These are phyloP conservation scores for Stramenopiles sp. DNA, from an alignment of 352 stramenopile species.

Conservation along the genomic window DNA sequence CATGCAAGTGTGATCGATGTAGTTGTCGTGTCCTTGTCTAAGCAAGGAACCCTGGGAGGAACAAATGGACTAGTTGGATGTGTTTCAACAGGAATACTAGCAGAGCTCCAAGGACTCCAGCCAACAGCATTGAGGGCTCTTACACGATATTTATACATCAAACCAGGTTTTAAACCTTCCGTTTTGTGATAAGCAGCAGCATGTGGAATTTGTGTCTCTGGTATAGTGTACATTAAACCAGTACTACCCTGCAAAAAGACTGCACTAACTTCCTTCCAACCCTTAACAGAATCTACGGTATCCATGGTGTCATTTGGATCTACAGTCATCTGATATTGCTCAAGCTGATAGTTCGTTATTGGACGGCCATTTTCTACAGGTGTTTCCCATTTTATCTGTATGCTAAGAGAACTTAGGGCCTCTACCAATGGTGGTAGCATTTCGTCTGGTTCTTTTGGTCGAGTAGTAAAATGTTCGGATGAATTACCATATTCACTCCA, in stretches of 20 bases:
- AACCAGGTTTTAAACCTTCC: conserved; percentile 15
- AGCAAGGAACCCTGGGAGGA: background rate
- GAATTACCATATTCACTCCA: background rate
- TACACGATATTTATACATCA: conserved; percentile 24
- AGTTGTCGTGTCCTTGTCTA: background rate
- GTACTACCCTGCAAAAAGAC: background rate
- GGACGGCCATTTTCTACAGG: background rate
- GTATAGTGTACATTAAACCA: background rate
- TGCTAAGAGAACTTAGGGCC: background rate
- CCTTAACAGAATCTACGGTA: background rate
- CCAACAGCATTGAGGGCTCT: conserved; percentile 23
- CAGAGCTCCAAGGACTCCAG: conserved; percentile 14
- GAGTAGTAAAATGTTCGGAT: background rate
- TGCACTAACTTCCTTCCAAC: background rate
- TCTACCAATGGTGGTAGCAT: background rate
- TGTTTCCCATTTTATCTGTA: background rate
- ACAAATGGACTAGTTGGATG: background rate
- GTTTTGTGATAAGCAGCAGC: background rate
- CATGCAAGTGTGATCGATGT: background rate
- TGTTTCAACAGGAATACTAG: background rate
- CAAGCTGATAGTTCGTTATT: background rate
- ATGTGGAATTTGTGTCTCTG: background rate
- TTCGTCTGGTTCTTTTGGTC: background rate
- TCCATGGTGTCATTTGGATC: background rate
- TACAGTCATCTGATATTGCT: background rate